phyloP scores from a whole-genome alignment of 352 stramenopile genomes.

The Phytophthora chlamydospora region DNA sequence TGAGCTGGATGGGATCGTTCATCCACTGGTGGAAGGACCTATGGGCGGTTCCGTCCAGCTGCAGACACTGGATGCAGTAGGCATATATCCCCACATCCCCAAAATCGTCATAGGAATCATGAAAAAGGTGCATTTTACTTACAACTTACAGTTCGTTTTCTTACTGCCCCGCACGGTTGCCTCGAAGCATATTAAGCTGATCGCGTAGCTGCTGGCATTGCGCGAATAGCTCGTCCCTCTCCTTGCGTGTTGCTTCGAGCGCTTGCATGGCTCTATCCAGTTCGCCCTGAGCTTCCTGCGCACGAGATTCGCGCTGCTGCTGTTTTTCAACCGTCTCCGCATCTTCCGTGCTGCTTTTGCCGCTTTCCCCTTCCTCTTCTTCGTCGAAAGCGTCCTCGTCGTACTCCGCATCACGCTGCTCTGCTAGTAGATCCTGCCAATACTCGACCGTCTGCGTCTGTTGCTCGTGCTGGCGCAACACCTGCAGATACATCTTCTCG shows the following conservation, averaged over 20 bases:
- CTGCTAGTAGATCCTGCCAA: constrained; percentile 57
- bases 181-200: constrained; percentile 42
- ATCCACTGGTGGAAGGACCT: no score
- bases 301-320: constrained; percentile 17
- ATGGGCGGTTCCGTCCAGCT: no score
- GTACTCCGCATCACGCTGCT: constrained; percentile 50
- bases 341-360: constrained; percentile 24
- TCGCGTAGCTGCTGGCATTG: constrained; percentile 66
- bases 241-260: constrained; percentile 44
- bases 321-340: constrained; percentile 19
- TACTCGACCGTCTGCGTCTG: constrained; percentile 70
- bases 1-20: no score
- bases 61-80: no score
- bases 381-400: constrained; percentile 39
- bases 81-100: no score
- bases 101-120: no score
- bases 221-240: constrained; percentile 66
- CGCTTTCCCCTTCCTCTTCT: constrained; percentile 18
- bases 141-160: neutral
- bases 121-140: no score
- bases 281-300: constrained; percentile 31
- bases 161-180: neutral
- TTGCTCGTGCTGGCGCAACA: constrained; percentile 70
- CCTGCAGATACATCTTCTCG: constrained; percentile 77
- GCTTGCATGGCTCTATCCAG: constrained; percentile 38